Evolutionary conservation across 371 early-diverging fungal genomes (phyloP), one percentile per base, ranked within the genome.

Genomic region (Mortierella sp.): DNA sequence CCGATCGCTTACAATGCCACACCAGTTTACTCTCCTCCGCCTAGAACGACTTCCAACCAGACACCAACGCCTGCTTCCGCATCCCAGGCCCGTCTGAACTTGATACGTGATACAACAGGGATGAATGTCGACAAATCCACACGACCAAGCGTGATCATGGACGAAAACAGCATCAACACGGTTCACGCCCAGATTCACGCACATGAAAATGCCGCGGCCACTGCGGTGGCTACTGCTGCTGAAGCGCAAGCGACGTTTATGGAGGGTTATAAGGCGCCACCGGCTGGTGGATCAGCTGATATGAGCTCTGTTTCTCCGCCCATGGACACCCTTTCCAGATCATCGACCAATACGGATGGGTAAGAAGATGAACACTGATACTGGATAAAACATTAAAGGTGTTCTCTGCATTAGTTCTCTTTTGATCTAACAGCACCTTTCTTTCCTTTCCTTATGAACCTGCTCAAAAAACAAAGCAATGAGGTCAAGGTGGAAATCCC

Each of bases 401-500:
- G n/a, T n/a, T n/a, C n/a, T n/a, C n/a, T n/a, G n/a, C n/a, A n/a
- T n/a, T n/a, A n/a, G n/a, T n/a, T n/a, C n/a, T n/a, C n/a, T n/a
- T n/a, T n/a, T n/a, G n/a, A n/a, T n/a, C n/a, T 8, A 58, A 43
- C 27, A 17, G n/a, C 27, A 19, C 28, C 27, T 42, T 41, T n/a
- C 19, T 5, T 30, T n/a, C 9, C 28, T n/a, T 6, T 23, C 12
- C 12, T 37, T 31, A 42, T 42, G n/a, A n/a, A n/a, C n/a, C n/a
- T n/a, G n/a, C n/a, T 23, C 30, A 2, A 26, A 15, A 0, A 2
- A 0, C 2, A 2, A 47, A 53, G 39, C 21, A 58, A 57, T 5
- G 48, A 57, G 21, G 62, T 64, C 32, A 72, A 72, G 57, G 72
- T 72, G 12, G 72, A 72, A 49, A 72, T 72, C 28, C 72, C 72